These are phyloP conservation scores for Wickerhamomyces canadensis DNA, from an alignment of 805 yeast genomes.

Conservation along the genomic window DNA sequence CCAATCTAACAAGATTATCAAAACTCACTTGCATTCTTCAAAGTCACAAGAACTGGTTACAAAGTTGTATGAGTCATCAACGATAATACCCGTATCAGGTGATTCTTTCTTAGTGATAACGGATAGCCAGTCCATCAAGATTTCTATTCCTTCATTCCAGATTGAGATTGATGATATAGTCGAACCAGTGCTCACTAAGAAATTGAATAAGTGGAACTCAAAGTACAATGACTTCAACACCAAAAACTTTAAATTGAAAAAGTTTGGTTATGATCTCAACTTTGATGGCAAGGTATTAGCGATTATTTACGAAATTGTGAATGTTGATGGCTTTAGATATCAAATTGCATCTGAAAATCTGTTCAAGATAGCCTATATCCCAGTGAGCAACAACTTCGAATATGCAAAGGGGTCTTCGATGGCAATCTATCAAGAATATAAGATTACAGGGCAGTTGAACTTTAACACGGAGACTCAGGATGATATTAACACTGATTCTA, in stretches of 20 bases:
- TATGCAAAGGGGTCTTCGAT: slow-evolving; percentile 11
- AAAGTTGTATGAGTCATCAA: too few relatives aligned
- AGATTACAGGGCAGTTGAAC: slow-evolving; percentile 7
- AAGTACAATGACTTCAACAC: slow-evolving; percentile 21
- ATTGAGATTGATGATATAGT: slow-evolving; percentile 12
- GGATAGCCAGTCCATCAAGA: too few relatives aligned
- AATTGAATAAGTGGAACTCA: slow-evolving; percentile 17
- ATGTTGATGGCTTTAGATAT: slow-evolving; percentile 16
- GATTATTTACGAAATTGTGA: slow-evolving; percentile 17
- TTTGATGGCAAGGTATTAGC: slow-evolving; percentile 15
- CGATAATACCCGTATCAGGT: too few relatives aligned
- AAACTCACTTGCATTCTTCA: slow-evolving; percentile 2
- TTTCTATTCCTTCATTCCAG: too few relatives aligned
- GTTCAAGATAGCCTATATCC: slow-evolving; percentile 14
- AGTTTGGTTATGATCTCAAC: slow-evolving; percentile 15
- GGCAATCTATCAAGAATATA: slow-evolving; percentile 18
- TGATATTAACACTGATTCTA: background rate
- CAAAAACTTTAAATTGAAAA: slow-evolving; percentile 10
- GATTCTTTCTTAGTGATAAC: too few relatives aligned
- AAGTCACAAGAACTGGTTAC: too few relatives aligned
- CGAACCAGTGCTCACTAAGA: slow-evolving; percentile 9
- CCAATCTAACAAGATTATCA: slow-evolving; percentile 8
- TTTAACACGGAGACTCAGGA: too few relatives aligned
- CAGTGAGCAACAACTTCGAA: slow-evolving; percentile 4
- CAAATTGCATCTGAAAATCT: slow-evolving; percentile 19